Evolutionary conservation across 257 asterid species (phyloP), one percentile per base, ranked within the genome.

Genomic region (Lycium barbarum): DNA sequence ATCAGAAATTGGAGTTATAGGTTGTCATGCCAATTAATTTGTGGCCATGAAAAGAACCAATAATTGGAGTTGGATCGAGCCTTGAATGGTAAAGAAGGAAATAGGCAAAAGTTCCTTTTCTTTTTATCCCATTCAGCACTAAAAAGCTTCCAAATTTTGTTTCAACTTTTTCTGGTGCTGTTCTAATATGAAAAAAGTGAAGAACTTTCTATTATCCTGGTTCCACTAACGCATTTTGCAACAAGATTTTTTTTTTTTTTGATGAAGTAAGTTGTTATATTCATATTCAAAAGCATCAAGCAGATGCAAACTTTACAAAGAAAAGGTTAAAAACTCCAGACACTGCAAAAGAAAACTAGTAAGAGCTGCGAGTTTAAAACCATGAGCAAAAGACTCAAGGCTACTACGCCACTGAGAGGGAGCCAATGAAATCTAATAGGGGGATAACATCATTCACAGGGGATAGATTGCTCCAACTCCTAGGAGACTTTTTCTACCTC

Each of bases 71-170:
- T 14, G 63, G 65, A 53, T 22, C 12, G 9, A 12, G 82, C 14
- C 82, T 51, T 9, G 4, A 76, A 76, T 53, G 26, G 47, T 53
- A 76, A 76, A 26, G 47, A 49, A 14, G 82, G 62, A 53, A 76
- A 76, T 15, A 49, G 35, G 81, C 7, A 74, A 12, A 74, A 74
- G 62, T 74, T 74, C 13, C 62, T 49, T 49, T 74, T 73, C 62
- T 49, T 49, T 74, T 73, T 73, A 74, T 47, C 61, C 59, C 81
- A 74, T 74, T 74, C 36, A 26, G 82, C 49, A 53, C 51, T 70
- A 40, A 70, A 4, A 20, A 26, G 53, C 43, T 22, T 53, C 40
- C 47, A 78, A 51, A 47, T 15, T 78, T 51, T 22, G 33, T 51
- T 76, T 76, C 45, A 26, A 45, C 40, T 7, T 76, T 70, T 51